Conservation (phyloP, 306 rosid species). For the Trifolium repens region DNA sequence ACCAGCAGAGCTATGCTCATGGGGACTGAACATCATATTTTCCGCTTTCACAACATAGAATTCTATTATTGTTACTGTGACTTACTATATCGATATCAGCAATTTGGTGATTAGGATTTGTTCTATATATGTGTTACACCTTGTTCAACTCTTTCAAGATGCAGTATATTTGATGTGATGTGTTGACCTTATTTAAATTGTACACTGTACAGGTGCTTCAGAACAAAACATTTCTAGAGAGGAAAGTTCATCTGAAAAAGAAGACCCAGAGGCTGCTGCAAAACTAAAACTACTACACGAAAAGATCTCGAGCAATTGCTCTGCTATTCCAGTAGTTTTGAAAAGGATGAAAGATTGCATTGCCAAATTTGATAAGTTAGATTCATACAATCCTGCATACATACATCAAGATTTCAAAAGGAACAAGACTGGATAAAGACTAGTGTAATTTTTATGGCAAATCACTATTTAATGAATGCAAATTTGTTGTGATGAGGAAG, state of each 20-base stretch:
- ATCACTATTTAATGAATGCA: slow-evolving; percentile 14
- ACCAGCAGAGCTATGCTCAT: no score
- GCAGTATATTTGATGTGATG: no score
- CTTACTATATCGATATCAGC: neutral
- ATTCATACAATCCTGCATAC: slow-evolving; percentile 53
- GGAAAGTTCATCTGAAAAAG: slow-evolving; percentile 34
- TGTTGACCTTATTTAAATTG: slow-evolving; percentile 8
- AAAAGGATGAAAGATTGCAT: slow-evolving; percentile 80
- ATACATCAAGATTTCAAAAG: slow-evolving; percentile 72
- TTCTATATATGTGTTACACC: neutral
- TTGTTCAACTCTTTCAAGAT: slow-evolving; percentile 16
- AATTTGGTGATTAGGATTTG: slow-evolving; percentile 28
- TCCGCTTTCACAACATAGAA: no score
- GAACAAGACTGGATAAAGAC: slow-evolving; percentile 53
- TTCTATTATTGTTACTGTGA: neutral
- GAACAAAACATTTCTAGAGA: slow-evolving; percentile 45
- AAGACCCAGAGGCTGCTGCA: slow-evolving; percentile 57
- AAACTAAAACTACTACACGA: slow-evolving; percentile 68
- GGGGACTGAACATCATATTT: neutral
- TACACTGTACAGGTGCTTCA: slow-evolving; percentile 51
- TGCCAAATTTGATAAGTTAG: slow-evolving; percentile 67
- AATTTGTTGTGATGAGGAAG: neutral
- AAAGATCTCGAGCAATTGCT: slow-evolving; percentile 62
- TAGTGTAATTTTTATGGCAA: neutral
- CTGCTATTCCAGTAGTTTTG: slow-evolving; percentile 63